A percentile compares a stretch with the other conserved stretches of the same genome.
These are phyloP conservation scores for Trichoderma afroharzianum DNA, from an alignment of 2,329 filamentous ascomycete genomes.

Conservation along the genomic window DNA sequence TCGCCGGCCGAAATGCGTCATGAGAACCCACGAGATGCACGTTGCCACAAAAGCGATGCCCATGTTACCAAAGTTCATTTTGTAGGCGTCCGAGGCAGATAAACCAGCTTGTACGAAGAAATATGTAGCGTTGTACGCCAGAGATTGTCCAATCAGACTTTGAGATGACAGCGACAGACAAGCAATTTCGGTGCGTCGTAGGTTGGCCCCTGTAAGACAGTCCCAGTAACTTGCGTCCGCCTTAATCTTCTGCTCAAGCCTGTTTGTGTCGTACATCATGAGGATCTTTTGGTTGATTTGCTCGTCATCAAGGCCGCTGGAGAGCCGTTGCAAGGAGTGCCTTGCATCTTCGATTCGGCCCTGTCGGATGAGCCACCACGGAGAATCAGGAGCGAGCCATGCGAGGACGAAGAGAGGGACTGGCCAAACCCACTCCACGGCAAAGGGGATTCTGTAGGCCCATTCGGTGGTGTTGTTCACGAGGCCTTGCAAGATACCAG, in stretches of 20 bases:
- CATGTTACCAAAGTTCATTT: conserved; percentile 38
- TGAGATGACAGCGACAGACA: conserved; percentile 39
- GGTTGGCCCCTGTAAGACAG: conserved; percentile 38
- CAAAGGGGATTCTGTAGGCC: conserved; percentile 27
- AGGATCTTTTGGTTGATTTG: conserved; percentile 16
- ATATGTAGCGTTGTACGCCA: conserved; percentile 41
- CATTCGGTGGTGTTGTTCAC: conserved; percentile 21
- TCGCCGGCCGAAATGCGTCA: conserved; percentile 17
- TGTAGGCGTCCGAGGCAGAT: conserved; percentile 26
- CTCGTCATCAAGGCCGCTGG: conserved; percentile 10
- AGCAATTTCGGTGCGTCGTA: conserved; percentile 34
- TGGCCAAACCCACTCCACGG: conserved; percentile 27
- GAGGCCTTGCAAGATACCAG: conserved; percentile 16
- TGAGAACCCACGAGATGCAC: conserved; percentile 16
- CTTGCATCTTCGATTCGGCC: conserved; percentile 31
- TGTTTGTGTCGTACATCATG: conserved; percentile 6
- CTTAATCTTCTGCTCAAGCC: conserved; percentile 23
- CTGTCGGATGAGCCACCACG: conserved; percentile 40
- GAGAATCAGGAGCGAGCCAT: conserved; percentile 33
- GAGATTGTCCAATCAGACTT: conserved; percentile 33
- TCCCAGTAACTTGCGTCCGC: conserved; percentile 30
- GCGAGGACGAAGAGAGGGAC: conserved; percentile 18
- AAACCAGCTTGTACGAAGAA: conserved; percentile 39
- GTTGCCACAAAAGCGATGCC: conserved; percentile 30
- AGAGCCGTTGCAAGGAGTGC: conserved; percentile 6